Evolutionary conservation across 176 grass and related monocot genomes (phyloP).

Genomic region (Triticum urartu): DNA sequence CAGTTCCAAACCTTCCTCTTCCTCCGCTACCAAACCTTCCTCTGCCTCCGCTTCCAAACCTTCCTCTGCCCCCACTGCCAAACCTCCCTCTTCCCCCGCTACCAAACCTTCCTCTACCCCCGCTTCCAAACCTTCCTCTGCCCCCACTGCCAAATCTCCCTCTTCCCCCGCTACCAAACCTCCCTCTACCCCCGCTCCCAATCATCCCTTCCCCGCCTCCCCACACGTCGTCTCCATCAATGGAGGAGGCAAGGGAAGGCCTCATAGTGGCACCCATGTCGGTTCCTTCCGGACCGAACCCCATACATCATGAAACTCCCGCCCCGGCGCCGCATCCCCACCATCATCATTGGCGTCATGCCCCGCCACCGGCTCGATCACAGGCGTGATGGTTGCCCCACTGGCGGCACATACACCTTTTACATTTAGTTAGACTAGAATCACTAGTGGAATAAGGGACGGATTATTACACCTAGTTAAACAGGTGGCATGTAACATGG

Average conservation of each 20-base stretch:
- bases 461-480: neutral
- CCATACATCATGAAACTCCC: neutral
- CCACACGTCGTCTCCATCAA: neutral
- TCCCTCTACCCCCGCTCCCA: neutral
- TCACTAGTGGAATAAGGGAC: neutral
- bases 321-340: neutral
- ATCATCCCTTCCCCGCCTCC: neutral
- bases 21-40: neutral
- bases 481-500: neutral
- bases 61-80: too few species aligned
- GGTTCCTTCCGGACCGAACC: neutral
- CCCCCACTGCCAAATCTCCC: too few species aligned
- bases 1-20: too few species aligned
- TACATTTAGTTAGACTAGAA: neutral
- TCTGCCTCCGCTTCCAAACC: neutral
- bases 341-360: neutral
- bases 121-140: neutral
- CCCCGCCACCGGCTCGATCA: neutral
- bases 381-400: neutral
- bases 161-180: too few species aligned
- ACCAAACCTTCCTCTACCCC: too few species aligned
- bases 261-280: neutral
- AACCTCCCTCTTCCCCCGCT: too few species aligned
- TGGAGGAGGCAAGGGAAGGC: neutral
- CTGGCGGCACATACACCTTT: neutral